phyloP scores from a whole-genome alignment of 2,329 filamentous ascomycete genomes.

The Ophiocordyceps sinensis region DNA sequence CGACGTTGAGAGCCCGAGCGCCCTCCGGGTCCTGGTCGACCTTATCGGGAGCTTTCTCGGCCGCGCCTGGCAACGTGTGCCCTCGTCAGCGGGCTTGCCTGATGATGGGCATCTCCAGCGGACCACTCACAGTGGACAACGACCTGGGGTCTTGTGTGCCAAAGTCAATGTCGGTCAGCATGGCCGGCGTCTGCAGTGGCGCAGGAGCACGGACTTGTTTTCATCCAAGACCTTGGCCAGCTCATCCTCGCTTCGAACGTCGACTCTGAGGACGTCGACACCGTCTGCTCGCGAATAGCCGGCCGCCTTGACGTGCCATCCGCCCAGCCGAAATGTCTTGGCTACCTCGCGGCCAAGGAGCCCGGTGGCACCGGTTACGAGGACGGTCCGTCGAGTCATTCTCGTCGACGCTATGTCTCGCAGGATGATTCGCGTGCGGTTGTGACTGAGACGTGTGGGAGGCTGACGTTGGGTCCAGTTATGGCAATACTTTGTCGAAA shows the following conservation, averaged over 20 bases:
- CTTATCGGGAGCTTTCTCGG: constrained; percentile 77
- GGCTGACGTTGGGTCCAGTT: no score
- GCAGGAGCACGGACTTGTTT: constrained; percentile 31
- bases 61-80: constrained; percentile 45
- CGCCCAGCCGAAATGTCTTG: constrained; percentile 45
- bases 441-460: no score
- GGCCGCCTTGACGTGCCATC: constrained; percentile 58
- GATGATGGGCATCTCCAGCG: background rate
- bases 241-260: constrained; percentile 31
- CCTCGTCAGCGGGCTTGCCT: constrained; percentile 1
- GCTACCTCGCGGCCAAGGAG: constrained; percentile 69
- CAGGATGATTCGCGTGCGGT: no score
- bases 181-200: background rate
- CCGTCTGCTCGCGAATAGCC: constrained; percentile 63
- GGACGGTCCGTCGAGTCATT: constrained; percentile 31
- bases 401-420: background rate
- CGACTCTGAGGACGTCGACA: constrained; percentile 47
- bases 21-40: constrained; percentile 67
- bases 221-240: constrained; percentile 36
- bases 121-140: constrained; percentile 60
- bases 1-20: constrained; percentile 60
- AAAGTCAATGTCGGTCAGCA: background rate
- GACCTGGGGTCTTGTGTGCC: constrained; percentile 46
- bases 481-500: no score
- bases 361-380: constrained; percentile 76